Base-by-base conservation (phyloP, 225 moss, liverwort and hornwort genomes). In the Polytrichum formosum region DNA sequence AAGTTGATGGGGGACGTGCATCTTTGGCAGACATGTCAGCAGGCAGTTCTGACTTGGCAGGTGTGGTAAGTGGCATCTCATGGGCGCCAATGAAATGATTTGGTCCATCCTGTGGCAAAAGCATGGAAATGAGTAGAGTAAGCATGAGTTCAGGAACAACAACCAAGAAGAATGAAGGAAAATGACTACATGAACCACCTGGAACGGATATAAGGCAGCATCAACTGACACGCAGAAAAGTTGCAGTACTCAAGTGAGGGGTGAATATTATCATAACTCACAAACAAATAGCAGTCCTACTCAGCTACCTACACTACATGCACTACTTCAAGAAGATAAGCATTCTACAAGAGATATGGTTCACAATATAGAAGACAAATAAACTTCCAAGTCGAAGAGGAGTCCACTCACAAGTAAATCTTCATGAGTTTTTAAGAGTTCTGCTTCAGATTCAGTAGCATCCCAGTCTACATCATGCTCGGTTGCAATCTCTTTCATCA, bases 391-490 rank as follows among this genome's bases (percentile, higher is more conserved):
- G 60, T 9, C 23, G 35, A 21, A 64, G 6, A 31, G 31, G 54
- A 21, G 26, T 67, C 31, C 19, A 37, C 91, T 93, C 87, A 96
- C 96, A 68, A 98, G 94, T 75, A 98, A 81, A 84, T 98, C 97
- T 80, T 98, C 97, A 28, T 81, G 97, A 69, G 73, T 69, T 72
- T 83, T 86, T 56, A 85, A 69, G 37, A 78, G 78, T 72, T 98
- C 94, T 65, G 83, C 92, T 71, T 98, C 97, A 53, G 94, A 81
- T 65, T 91, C 85, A 55, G 87, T 63, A 67, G 97, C 86, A 88
- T 98, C 97, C 97, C 97, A 98, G 18, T 25, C 73, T 20, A 98
- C 83, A 69, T 98, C 91, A 70, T 91, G 86, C 75, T 98, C 94
- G 0, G 60, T 70, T 68, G 97, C 94, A 66, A 98, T 98, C 83